phyloP scores from a whole-genome alignment of 345 rosid species.

The Anacardium occidentale region DNA sequence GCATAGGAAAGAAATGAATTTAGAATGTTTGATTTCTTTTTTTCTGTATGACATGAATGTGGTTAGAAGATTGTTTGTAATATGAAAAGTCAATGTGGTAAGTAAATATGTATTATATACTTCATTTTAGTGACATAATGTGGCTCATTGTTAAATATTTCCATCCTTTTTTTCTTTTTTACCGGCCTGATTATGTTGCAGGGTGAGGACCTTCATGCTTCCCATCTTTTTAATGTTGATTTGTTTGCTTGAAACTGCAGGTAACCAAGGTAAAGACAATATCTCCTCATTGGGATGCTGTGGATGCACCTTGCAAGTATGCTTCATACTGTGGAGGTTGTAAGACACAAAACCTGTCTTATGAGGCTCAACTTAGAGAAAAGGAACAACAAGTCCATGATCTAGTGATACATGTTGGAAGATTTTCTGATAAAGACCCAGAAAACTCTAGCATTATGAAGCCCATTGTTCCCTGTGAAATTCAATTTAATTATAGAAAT shows the following conservation, averaged over 20 bases:
- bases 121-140: no score
- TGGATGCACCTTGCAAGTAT: constrained; percentile 94
- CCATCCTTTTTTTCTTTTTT: neutral
- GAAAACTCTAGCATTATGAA: constrained; percentile 49
- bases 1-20: neutral
- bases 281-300: constrained; percentile 65
- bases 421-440: constrained; percentile 46
- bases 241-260: constrained; percentile 31
- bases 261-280: constrained; percentile 69
- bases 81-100: no score
- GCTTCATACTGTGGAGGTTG: constrained; percentile 86
- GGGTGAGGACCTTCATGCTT: neutral
- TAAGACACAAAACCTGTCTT: constrained; percentile 73
- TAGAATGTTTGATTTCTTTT: neutral
- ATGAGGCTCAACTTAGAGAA: constrained; percentile 83
- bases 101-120: no score
- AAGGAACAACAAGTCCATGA: constrained; percentile 83
- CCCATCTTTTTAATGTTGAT: neutral
- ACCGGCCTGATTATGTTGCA: neutral
- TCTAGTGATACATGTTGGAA: constrained; percentile 66
- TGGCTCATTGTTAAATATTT: no score
- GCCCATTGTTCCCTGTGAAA: constrained; percentile 78
- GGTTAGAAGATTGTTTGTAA: no score
- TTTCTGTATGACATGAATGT: no score
- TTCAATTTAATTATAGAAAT: constrained; percentile 81